A percentile compares a stretch with the other conserved stretches of the same genome.
Conservation (phyloP, 352 stramenopile genomes). For the Elongisporangium undulatum region DNA sequence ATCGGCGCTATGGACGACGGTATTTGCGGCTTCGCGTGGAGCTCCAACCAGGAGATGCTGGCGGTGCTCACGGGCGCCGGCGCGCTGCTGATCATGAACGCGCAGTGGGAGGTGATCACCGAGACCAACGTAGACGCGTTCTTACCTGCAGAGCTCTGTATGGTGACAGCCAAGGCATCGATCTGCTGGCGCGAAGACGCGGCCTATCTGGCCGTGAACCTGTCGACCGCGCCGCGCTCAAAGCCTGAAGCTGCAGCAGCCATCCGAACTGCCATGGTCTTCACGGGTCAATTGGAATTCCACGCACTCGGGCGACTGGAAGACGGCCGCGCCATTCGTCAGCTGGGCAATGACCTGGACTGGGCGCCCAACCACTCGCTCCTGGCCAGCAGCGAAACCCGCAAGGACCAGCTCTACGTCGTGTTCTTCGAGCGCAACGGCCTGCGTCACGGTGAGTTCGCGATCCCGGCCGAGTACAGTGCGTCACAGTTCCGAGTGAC, state of each 20-base stretch:
- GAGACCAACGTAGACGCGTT: constrained; percentile 44
- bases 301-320: constrained; percentile 67
- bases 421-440: constrained; percentile 87
- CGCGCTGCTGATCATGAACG: constrained; percentile 67
- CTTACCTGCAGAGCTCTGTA: constrained; percentile 19
- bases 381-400: constrained; percentile 54
- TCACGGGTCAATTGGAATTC: constrained; percentile 49
- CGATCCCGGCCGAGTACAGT: constrained; percentile 32
- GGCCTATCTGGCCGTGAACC: constrained; percentile 62
- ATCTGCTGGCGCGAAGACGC: constrained; percentile 74
- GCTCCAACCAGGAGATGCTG: constrained; percentile 62
- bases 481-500: constrained; percentile 22
- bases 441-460: constrained; percentile 74
- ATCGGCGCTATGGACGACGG: constrained; percentile 64
- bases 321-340: constrained; percentile 49
- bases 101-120: constrained; percentile 72
- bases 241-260: background rate
- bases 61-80: constrained; percentile 56
- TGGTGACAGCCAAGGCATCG: constrained; percentile 10
- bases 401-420: constrained; percentile 50
- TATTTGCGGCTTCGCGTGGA: constrained; percentile 61
- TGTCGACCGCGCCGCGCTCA: constrained; percentile 12
- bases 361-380: constrained; percentile 78
- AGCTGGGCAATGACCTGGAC: constrained; percentile 37
- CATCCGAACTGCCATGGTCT: constrained; percentile 47